These are phyloP conservation scores for Dothideomycetes sp. DNA, from an alignment of 2,329 filamentous ascomycete genomes.

Conservation along the genomic window DNA sequence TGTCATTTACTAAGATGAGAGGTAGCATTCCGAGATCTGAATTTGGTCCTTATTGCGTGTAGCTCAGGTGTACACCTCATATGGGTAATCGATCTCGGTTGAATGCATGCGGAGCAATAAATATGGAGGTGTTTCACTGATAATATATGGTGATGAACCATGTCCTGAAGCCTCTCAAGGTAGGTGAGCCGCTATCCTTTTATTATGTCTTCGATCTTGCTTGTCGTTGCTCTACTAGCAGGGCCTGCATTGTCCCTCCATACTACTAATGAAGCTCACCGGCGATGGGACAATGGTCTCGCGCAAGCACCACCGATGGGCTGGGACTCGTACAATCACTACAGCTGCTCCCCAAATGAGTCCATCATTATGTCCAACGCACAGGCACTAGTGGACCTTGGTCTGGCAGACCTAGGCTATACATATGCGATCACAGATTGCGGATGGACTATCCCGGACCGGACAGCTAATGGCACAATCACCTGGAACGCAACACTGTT, in stretches of 20 bases:
- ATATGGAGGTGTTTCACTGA: too few species aligned
- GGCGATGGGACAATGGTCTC: constrained; percentile 6
- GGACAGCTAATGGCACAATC: constrained; percentile 32
- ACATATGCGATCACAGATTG: constrained; percentile 46
- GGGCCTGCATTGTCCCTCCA: not conserved
- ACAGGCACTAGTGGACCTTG: constrained; percentile 41
- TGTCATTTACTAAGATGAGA: too few species aligned
- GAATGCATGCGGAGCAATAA: too few species aligned
- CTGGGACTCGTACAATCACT: constrained; percentile 52
- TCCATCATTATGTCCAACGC: constrained; percentile 40
- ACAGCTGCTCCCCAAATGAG: constrained; percentile 39
- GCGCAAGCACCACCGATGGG: constrained; percentile 11
- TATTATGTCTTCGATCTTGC: not conserved
- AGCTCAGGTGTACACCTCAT: too few species aligned
- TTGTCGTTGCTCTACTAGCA: not conserved
- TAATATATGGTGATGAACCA: too few species aligned
- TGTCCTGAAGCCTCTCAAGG: too few species aligned
- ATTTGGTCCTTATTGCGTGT: too few species aligned
- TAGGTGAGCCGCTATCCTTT: too few species aligned
- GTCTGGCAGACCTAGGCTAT: constrained; percentile 43
- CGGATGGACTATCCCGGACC: constrained; percentile 39
- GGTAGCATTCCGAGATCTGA: too few species aligned
- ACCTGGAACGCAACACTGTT: constrained; percentile 41
- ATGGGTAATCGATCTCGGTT: too few species aligned
- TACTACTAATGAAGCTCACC: not conserved